Base-by-base conservation (phyloP, 2,329 filamentous ascomycete genomes). In the Penicillium concentricum region DNA sequence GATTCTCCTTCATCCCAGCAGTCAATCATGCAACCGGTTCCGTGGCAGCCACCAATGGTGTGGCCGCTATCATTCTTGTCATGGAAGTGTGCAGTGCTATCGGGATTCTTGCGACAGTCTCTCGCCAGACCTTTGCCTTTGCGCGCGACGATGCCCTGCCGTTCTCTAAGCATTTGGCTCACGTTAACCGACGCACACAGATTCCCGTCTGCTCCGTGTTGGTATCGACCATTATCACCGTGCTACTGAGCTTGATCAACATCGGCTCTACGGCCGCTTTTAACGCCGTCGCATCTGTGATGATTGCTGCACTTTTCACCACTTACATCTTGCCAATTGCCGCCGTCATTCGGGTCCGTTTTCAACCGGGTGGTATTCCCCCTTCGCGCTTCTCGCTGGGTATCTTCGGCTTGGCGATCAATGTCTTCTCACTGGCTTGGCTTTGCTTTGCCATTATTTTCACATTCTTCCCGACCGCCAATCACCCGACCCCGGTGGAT, bases 241-340 rank as follows among this genome's bases (percentile, higher is more conserved):
- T 71, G 10, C 66, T 80, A 9, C 70, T 76, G 15, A 76, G 74
- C 10, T 70, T 82, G 53, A 82, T 83, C 71, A 81, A 80, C 68
- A 77, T 83, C 54, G 81, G 78, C 38, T 82, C 77, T n/a, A 69
- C 74, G 2, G 74, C 76, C 7, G 82, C 81, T 5, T 82, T 84
- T 67, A 80, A 83, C 62, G 80, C 78, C 54, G 78, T 84, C 59
- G 75, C 80, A n/a, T 82, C 80, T 1, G 73, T 84, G 13, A 78
- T 78, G 26, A 74, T 82, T 49, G 78, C 75, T 34, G 78, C 79
- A 1, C 74, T 84, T 16, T 78, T 83, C 47, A 76, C 76, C 20
- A 81, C 79, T 18, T 84, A 84, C 63, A 75, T 83, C 51, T 72
- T 83, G 74, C 61, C 68, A 0, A 69, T 69, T 20, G 62, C 41